phyloP scores from a whole-genome alignment of 75 land plant species.

The Ceratopteris richardii region DNA sequence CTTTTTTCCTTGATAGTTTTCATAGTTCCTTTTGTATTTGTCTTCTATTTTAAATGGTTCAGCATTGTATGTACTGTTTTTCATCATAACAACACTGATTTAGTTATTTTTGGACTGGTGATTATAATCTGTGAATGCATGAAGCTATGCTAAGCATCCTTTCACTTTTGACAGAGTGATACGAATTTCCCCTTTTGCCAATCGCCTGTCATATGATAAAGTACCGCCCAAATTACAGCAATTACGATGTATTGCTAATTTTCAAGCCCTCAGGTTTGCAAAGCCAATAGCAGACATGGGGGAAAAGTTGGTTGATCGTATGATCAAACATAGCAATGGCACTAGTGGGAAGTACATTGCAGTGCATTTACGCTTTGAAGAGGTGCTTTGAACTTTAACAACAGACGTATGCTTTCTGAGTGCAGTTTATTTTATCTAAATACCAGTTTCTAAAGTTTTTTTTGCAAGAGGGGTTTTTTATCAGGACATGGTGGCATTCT shows the following conservation, averaged over 20 bases:
- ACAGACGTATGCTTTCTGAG: neutral
- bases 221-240: constrained; percentile 67
- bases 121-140: too few species aligned
- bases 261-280: constrained; percentile 80
- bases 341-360: constrained; percentile 78
- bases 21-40: too few species aligned
- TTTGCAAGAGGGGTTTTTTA: too few species aligned
- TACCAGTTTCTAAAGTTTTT: neutral
- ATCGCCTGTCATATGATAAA: constrained; percentile 61
- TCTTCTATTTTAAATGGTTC: too few species aligned
- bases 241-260: constrained; percentile 84
- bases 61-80: too few species aligned
- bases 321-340: constrained; percentile 50
- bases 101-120: too few species aligned
- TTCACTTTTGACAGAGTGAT: constrained; percentile 53
- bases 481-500: constrained; percentile 98
- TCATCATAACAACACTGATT: too few species aligned
- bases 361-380: constrained; percentile 95
- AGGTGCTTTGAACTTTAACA: constrained; percentile 31
- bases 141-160: too few species aligned
- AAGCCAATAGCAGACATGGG: constrained; percentile 66
- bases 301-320: constrained; percentile 63
- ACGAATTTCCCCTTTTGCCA: constrained; percentile 90
- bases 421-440: constrained; percentile 1
- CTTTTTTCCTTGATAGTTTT: too few species aligned